Conservation (phyloP, 164 flowering plant genomes). For the Saururus chinensis region DNA sequence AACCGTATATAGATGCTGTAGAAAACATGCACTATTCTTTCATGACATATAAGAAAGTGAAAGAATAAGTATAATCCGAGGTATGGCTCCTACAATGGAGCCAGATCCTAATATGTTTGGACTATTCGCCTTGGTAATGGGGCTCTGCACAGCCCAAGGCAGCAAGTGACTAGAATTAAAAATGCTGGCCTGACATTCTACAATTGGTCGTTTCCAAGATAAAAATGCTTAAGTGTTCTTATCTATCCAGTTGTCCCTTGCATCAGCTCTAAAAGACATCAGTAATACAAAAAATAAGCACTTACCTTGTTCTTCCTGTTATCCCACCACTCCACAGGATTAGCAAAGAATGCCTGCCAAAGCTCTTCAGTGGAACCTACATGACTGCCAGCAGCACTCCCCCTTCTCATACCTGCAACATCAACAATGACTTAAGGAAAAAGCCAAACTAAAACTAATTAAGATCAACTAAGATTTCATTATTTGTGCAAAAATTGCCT, state of each 20-base stretch:
- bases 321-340: conserved; percentile 96
- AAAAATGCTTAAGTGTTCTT: too few relatives aligned
- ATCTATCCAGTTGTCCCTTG: not conserved
- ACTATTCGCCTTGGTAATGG: not conserved
- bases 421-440: not conserved
- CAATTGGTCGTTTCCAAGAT: too few relatives aligned
- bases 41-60: not conserved
- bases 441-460: not conserved
- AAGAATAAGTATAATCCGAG: not conserved
- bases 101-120: not conserved
- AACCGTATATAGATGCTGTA: not conserved
- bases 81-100: not conserved
- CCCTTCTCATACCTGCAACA: conserved; percentile 33
- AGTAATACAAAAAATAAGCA: not conserved
- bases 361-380: conserved; percentile 43
- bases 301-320: conserved; percentile 80
- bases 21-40: not conserved
- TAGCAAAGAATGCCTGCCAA: conserved; percentile 96
- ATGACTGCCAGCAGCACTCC: conserved; percentile 19
- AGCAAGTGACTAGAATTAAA: too few relatives aligned
- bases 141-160: not conserved
- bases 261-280: too few relatives aligned
- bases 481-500: conserved; percentile 20
- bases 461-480: not conserved
- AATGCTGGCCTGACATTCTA: too few relatives aligned